Conservation (phyloP, 2,329 filamentous ascomycete species). For the Nothophoma quercina region DNA sequence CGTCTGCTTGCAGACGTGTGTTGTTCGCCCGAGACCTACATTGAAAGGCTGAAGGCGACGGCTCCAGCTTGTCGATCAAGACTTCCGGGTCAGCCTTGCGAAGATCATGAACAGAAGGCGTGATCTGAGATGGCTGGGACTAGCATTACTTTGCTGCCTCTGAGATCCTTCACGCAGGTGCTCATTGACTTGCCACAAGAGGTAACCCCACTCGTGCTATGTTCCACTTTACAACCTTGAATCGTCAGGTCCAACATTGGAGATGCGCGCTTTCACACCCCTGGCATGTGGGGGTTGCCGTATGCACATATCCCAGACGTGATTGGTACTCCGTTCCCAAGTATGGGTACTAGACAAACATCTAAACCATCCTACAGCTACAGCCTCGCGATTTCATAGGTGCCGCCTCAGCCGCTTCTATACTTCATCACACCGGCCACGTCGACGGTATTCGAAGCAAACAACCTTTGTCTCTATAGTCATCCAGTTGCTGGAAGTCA, state of each 20-base stretch:
- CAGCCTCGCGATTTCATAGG: slow-evolving; percentile 2
- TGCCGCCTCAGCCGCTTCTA: slow-evolving; percentile 2
- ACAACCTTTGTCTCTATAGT: neutral
- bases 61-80: neutral
- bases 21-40: neutral
- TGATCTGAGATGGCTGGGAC: too few relatives aligned
- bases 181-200: neutral
- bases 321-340: slow-evolving; percentile 1
- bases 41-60: neutral
- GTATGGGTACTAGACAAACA: slow-evolving; percentile 2
- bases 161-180: neutral
- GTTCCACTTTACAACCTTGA: slow-evolving; percentile 2
- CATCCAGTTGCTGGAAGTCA: neutral
- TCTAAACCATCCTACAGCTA: neutral
- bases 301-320: neutral
- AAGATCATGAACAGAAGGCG: neutral
- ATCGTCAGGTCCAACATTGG: neutral
- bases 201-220: neutral
- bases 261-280: neutral
- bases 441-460: neutral
- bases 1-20: neutral
- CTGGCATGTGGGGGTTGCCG: neutral
- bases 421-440: neutral
- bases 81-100: neutral
- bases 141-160: neutral